phyloP scores from a whole-genome alignment of 805 yeast genomes.

The Schwanniomyces polymorphus region DNA sequence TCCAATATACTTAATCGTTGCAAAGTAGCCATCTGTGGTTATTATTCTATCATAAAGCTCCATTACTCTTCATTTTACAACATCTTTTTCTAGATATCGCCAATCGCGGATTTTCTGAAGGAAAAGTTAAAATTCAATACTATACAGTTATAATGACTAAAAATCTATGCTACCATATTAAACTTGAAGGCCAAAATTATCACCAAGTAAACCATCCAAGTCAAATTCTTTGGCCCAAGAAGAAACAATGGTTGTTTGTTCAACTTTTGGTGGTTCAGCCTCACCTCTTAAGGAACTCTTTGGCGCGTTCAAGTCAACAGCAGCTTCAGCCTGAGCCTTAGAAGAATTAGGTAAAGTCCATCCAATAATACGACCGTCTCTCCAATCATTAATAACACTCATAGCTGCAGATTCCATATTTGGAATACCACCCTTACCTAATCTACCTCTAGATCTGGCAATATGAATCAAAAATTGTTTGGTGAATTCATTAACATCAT shows the following conservation, averaged over 20 bases:
- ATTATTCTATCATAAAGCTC: constrained; percentile 17
- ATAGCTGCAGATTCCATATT: constrained; percentile 83
- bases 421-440: constrained; percentile 92
- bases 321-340: constrained; percentile 26
- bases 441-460: constrained; percentile 88
- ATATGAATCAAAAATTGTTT: constrained; percentile 88
- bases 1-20: constrained; percentile 69
- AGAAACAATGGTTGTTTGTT: constrained; percentile 76
- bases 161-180: constrained; percentile 2
- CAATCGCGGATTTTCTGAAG: neutral
- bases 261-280: constrained; percentile 49
- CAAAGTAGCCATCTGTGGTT: constrained; percentile 45
- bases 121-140: neutral
- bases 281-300: constrained; percentile 42
- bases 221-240: constrained; percentile 95
- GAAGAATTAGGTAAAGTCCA: constrained; percentile 77
- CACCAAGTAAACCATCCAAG: constrained; percentile 73
- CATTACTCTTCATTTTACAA: neutral
- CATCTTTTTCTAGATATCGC: neutral
- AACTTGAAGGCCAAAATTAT: constrained; percentile 34
- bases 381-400: constrained; percentile 88
- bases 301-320: constrained; percentile 27
- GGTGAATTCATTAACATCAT: constrained; percentile 72
- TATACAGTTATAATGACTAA: neutral
- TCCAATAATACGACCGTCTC: constrained; percentile 91